Conservation (phyloP, 495 filamentous ascomycete species). For the Trichoderma reesei region DNA sequence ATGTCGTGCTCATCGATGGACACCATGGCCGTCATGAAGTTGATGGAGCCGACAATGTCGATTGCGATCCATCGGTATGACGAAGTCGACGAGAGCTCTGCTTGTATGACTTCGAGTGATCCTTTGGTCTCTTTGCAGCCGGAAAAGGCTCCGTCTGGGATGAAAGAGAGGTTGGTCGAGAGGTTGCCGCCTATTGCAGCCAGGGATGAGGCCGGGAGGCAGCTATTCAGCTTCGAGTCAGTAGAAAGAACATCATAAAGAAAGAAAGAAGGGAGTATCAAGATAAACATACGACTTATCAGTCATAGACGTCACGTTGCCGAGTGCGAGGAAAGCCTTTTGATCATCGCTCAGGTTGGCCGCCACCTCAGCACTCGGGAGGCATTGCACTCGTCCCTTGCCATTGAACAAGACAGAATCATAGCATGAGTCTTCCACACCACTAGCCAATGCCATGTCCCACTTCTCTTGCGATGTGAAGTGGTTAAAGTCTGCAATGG, state of each 20-base stretch:
- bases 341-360: constrained; percentile 29
- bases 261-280: neutral
- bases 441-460: constrained; percentile 27
- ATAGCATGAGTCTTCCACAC: constrained; percentile 33
- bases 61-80: constrained; percentile 34
- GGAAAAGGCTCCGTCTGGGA: constrained; percentile 29
- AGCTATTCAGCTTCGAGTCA: constrained; percentile 7
- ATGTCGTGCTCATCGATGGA: constrained; percentile 38
- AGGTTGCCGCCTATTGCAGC: constrained; percentile 18
- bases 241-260: neutral
- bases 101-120: constrained; percentile 24
- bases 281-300: constrained; percentile 36
- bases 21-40: constrained; percentile 27
- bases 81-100: constrained; percentile 18
- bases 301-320: constrained; percentile 29
- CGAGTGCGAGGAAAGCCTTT: constrained; percentile 21
- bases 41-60: constrained; percentile 36
- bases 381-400: constrained; percentile 41
- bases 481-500: constrained; percentile 48
- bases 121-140: constrained; percentile 35
- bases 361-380: constrained; percentile 20
- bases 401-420: constrained; percentile 46
- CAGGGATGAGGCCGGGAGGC: constrained; percentile 19
- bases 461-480: constrained; percentile 39
- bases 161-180: constrained; percentile 19